Base-by-base conservation (phyloP, 2,329 filamentous ascomycete species). In the Harringtonia aguacate region DNA sequence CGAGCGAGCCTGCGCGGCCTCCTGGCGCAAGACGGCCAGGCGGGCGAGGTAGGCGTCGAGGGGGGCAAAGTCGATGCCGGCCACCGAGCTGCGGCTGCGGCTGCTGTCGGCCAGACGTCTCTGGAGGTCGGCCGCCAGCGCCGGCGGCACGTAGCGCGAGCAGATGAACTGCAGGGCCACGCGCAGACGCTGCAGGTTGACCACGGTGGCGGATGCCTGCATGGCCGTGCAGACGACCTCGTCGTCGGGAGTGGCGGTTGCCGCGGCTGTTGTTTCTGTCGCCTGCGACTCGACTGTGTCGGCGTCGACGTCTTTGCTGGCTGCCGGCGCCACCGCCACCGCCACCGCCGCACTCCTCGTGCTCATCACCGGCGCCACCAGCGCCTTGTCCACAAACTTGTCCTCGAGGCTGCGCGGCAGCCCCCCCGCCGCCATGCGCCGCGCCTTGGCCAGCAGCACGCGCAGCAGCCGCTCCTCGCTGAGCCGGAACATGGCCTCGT, bases 381-480 rank as follows among this genome's bases (percentile, higher is more conserved):
- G 68, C 3, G 75, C 75, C 55, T 82, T 82, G 41, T 72, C 75
- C 9, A 98, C 78, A 53, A 95, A 94, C 35, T 77, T 81, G 38
- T 92, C 84, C 58, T 95, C 90, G 71, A 98, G 75, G 53, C 83
- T 94, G 8, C 68, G 64, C 2, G 92, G 88, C 10, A 97, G 64
- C 0, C 79, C 77, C 5, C 29, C 27, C 17, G 20, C 29, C 1
- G 64, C 66, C 71, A 94, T 83, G 6, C 69, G 70, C 48, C 72
- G 70, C 6, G 88, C 87, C 61, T 95, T 97, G 17, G 62, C 56
- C 8, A 89, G 50, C 1, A 97, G 56, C 44, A 81, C 70, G 2
- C 61, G 56, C 8, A 83, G 56, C 1, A 95, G 72, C 57, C 88
- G 94, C 13, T 70, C 65, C 55, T 84, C 73, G 53, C 72, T 92